Evolutionary conservation across 2,329 filamentous ascomycete species (phyloP), one percentile per base, ranked within the genome.

Genomic region (Mycosphaerella arachidis): DNA sequence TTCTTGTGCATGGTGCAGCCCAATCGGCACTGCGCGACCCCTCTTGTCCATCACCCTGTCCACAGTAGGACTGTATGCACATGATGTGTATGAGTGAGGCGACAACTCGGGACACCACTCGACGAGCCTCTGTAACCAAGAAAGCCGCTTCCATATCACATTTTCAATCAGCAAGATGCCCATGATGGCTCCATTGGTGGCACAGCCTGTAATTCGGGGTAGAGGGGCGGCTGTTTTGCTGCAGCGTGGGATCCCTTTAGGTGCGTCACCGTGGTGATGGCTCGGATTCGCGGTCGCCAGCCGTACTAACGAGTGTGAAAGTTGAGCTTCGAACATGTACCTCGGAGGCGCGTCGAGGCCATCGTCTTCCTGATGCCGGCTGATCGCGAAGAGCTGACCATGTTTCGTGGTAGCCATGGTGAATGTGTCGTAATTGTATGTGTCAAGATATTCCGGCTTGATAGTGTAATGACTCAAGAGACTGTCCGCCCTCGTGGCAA

Each of bases 61-160:
- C 33, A 56, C 58, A 16, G 33, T 33, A 3, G 62, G 48, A 37
- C 52, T 52, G 52, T 69, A 67, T 18, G 52, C 18, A 18, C 66
- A 55, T 31, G 55, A 53, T 43, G 60, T 33, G 12, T 58, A 58
- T 1, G 64, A 66, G 50, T 66, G 64, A 7, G 71, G 66, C n/a
- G 67, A 69, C 7, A 74, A 64, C 35, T 70, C 66, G 29, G 74
- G 67, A 33, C 62, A 68, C 62, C 73, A 70, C 50, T 72, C 68
- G 55, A 72, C 67, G 52, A 95, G 72, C 60, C 88, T 87, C 69
- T 95, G 87, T 1, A 97, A 71, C 63, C 93, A 85, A 59, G 82
- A 82, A 5, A 97, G 79, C 4, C 96, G 78, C 6, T 81, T 80
- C 84, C 88, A 89, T 7, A 87, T 82, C 1, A 82, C 74, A 18